phyloP scores from a whole-genome alignment of 164 flowering plant species.

The Sedum album region DNA sequence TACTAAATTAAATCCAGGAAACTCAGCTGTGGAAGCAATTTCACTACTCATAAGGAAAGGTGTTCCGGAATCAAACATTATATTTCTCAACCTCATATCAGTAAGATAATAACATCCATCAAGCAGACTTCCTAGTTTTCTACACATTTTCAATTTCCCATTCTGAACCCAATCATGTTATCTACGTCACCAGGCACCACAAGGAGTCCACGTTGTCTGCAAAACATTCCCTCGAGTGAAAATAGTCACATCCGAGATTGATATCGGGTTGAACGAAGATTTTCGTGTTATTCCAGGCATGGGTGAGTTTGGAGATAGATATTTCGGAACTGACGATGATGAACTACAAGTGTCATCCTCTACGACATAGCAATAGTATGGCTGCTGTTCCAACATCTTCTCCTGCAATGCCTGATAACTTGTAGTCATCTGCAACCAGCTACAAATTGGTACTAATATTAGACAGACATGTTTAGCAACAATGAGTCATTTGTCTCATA shows the following conservation, averaged over 20 bases:
- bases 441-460: too few relatives aligned
- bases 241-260: slow-evolving; percentile 97
- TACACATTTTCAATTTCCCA: slow-evolving; percentile 1
- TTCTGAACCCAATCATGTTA: background rate
- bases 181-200: slow-evolving; percentile 77
- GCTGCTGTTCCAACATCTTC: background rate
- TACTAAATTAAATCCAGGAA: slow-evolving; percentile 33
- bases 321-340: slow-evolving; percentile 96
- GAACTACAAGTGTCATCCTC: slow-evolving; percentile 14
- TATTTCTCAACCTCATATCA: slow-evolving; percentile 95
- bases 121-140: background rate
- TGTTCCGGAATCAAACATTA: slow-evolving; percentile 86
- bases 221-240: slow-evolving; percentile 76
- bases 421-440: too few relatives aligned
- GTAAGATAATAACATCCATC: slow-evolving; percentile 36
- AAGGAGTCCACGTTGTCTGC: slow-evolving; percentile 91
- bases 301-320: slow-evolving; percentile 99
- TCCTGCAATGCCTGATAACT: too few relatives aligned
- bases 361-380: background rate
- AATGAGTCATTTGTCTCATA: too few relatives aligned
- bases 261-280: slow-evolving; percentile 71
- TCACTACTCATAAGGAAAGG: slow-evolving; percentile 77
- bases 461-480: too few relatives aligned
- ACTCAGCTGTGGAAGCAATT: slow-evolving; percentile 93
- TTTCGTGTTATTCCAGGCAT: slow-evolving; percentile 91